These are phyloP conservation scores for Entonaema liquescens DNA, from an alignment of 495 filamentous ascomycete genomes.

Conservation along the genomic window DNA sequence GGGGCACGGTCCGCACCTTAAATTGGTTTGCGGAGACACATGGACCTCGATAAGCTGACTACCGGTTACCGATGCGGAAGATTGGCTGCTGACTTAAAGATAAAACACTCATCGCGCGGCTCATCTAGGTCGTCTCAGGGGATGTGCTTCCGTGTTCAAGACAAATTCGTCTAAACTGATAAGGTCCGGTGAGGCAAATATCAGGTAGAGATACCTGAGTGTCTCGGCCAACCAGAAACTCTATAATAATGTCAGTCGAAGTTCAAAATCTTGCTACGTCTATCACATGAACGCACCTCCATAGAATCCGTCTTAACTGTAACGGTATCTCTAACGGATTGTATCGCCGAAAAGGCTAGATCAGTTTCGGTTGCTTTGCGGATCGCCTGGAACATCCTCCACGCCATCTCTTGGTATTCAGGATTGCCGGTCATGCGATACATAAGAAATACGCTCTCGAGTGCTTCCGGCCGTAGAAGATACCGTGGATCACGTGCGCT, in stretches of 20 bases:
- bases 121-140: slow-evolving; percentile 60
- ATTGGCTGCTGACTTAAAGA: not conserved
- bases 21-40: not conserved
- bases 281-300: slow-evolving; percentile 46
- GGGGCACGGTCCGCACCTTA: not conserved
- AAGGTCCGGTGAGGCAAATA: slow-evolving; percentile 75
- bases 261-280: not conserved
- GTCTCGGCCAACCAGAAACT: slow-evolving; percentile 73
- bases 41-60: not conserved
- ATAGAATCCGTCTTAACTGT: slow-evolving; percentile 52
- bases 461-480: slow-evolving; percentile 68
- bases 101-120: not conserved
- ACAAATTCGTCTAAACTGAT: slow-evolving; percentile 66
- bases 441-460: slow-evolving; percentile 78
- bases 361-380: slow-evolving; percentile 66
- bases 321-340: slow-evolving; percentile 34
- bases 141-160: slow-evolving; percentile 80
- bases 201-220: slow-evolving; percentile 85
- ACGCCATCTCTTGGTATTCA: slow-evolving; percentile 72
- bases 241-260: slow-evolving; percentile 30
- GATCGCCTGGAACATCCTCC: slow-evolving; percentile 78
- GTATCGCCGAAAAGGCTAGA: slow-evolving; percentile 43
- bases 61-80: not conserved
- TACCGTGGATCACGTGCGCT: slow-evolving; percentile 49
- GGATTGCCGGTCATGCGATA: slow-evolving; percentile 78